A percentile compares a stretch with the other conserved stretches of the same genome.
Conservation (phyloP, 2,329 filamentous ascomycete species). For the Sporothrix dimorphospora region DNA sequence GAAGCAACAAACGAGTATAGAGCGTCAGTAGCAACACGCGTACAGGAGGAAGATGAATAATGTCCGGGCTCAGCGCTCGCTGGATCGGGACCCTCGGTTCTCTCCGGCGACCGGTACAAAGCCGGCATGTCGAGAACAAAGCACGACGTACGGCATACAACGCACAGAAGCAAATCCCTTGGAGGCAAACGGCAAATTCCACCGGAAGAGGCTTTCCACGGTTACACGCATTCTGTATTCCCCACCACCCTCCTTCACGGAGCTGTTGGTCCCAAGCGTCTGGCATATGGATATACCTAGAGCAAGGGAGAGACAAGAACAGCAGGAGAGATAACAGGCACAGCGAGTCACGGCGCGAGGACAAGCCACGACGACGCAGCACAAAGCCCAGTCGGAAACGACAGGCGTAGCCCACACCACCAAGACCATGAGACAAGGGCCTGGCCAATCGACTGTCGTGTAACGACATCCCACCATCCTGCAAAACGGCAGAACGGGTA, state of each 20-base stretch:
- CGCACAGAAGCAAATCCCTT: not conserved
- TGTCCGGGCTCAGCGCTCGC: not conserved
- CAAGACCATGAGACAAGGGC: not conserved
- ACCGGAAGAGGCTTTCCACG: constrained; percentile 4
- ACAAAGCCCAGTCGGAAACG: not conserved
- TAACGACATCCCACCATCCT: not conserved
- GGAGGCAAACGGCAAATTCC: not conserved
- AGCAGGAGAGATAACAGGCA: not conserved
- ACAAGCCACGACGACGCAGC: not conserved
- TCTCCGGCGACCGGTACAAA: not conserved
- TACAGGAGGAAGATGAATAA: constrained; percentile 1
- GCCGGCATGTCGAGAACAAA: not conserved
- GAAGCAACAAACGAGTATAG: not conserved
- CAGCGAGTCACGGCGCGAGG: not conserved
- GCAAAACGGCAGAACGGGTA: not conserved
- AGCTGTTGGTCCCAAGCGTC: constrained; percentile 14
- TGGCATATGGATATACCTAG: not conserved
- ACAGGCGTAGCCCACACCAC: not conserved
- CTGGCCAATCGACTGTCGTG: not conserved
- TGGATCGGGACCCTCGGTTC: not conserved
- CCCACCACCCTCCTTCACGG: constrained; percentile 3
- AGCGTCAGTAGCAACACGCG: not conserved
- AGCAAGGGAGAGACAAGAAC: not conserved
- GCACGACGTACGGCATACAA: not conserved
- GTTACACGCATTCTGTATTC: not conserved